A percentile compares a stretch with the other conserved stretches of the same genome.
Conservation (phyloP, 2,329 filamentous ascomycete species). For the Fusarium sacchari region DNA sequence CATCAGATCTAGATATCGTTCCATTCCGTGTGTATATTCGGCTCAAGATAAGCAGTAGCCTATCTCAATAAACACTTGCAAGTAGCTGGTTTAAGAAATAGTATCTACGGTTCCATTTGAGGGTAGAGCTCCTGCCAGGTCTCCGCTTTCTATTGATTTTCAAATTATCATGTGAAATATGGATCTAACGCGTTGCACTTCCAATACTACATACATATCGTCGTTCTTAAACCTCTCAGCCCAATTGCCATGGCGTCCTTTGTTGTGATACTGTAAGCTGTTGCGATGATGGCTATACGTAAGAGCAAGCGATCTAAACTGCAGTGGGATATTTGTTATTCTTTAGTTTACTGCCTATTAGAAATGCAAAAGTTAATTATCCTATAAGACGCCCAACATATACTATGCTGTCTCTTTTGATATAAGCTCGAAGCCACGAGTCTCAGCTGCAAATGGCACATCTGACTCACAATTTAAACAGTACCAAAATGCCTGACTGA, state of each 20-base stretch:
- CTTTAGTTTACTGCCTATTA: fast-evolving
- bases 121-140: fast-evolving
- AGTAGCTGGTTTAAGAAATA: background rate
- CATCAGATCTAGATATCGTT: background rate
- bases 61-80: background rate
- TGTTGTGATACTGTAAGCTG: background rate
- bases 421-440: background rate
- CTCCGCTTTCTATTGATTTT: fast-evolving
- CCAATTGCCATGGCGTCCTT: background rate
- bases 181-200: fast-evolving
- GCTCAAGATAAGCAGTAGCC: background rate
- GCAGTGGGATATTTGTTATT: background rate
- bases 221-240: background rate
- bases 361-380: fast-evolving
- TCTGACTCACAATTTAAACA: background rate
- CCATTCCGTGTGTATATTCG: background rate
- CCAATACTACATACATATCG: background rate
- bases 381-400: fast-evolving
- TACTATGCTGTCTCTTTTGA: fast-evolving
- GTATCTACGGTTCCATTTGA: fast-evolving
- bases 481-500: fast-evolving
- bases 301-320: background rate
- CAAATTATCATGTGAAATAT: fast-evolving
- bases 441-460: background rate
- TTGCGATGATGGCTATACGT: fast-evolving